phyloP scores from a whole-genome alignment of 2,329 filamentous ascomycete genomes.

The Aspergillus aculeatinus region DNA sequence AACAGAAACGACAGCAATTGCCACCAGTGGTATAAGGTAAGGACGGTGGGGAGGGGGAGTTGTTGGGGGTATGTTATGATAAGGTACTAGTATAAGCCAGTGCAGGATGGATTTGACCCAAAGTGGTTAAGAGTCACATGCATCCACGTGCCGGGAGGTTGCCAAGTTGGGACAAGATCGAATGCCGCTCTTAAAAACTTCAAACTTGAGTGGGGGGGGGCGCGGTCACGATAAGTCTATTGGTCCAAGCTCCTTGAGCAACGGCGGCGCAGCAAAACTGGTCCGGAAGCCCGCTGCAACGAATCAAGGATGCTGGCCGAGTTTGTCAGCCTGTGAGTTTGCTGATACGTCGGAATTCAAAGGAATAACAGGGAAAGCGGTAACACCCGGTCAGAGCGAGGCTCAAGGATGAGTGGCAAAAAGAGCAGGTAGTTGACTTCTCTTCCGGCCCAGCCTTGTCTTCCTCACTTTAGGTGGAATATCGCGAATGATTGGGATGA shows the following conservation, averaged over 20 bases:
- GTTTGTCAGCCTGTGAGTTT: conserved; percentile 14
- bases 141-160: conserved; percentile 18
- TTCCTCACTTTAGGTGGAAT: background rate
- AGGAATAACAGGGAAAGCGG: conserved; percentile 1
- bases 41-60: background rate
- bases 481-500: background rate
- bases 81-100: background rate
- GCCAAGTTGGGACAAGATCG: conserved; percentile 16
- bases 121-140: conserved; percentile 19
- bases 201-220: conserved; percentile 8
- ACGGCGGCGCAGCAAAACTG: conserved; percentile 12
- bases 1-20: background rate
- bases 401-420: conserved; percentile 9
- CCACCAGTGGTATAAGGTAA: background rate
- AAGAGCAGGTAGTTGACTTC: background rate
- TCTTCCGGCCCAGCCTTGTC: background rate
- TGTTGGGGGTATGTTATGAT: conserved; percentile 5
- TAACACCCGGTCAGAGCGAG: conserved; percentile 4
- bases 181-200: conserved; percentile 12
- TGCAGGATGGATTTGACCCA: background rate
- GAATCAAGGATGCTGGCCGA: conserved; percentile 11
- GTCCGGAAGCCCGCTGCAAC: background rate
- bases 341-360: conserved; percentile 14
- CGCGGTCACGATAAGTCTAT: conserved; percentile 3
- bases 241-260: conserved; percentile 13